Conservation (phyloP, 129 eudicot species). For the sunflower (Helianthus annuus) region HanXRQr2.0-SUNRISE NC_035436.2:174612715-174613214, state of each 20-base stretch:
- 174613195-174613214: neutral
- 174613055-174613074: neutral
- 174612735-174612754: slow-evolving; percentile 86
- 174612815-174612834: neutral
- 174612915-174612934: neutral
- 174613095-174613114: neutral
- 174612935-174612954: neutral
- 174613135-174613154: slow-evolving; percentile 7
- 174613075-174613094: neutral
- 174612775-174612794: slow-evolving; percentile 6
- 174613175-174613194: neutral
- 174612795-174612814: neutral
- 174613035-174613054: neutral
- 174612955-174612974: neutral
- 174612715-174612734: slow-evolving; percentile 83
- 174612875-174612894: neutral
- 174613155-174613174: too few relatives aligned
- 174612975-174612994: neutral
- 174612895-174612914: neutral
- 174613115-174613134: neutral
- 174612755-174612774: slow-evolving; percentile 92
- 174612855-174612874: neutral
- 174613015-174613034: neutral
- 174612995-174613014: neutral
- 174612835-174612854: neutral